Evolutionary conservation across 345 rosid genomes (phyloP).

Genomic region (Eucalyptus fibrosa): DNA sequence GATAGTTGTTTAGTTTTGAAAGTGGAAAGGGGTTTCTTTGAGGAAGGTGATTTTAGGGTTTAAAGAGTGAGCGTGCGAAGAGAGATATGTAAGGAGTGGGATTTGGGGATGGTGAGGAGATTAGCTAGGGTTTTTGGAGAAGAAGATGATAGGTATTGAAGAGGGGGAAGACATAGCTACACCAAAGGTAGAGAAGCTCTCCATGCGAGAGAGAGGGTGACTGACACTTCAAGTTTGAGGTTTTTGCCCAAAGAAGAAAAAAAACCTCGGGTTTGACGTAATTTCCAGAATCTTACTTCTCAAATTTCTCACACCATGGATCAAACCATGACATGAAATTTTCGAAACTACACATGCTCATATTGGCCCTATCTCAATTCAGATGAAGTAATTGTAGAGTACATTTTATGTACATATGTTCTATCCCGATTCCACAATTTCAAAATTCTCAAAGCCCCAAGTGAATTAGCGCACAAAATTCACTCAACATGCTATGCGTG

Average conservation of each 20-base stretch:
- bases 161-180: too few relatives aligned
- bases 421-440: not conserved
- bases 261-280: not conserved
- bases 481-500: not conserved
- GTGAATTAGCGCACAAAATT: not conserved
- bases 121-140: too few relatives aligned
- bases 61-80: too few relatives aligned
- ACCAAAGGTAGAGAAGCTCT: too few relatives aligned
- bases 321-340: not conserved
- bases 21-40: too few relatives aligned
- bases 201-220: too few relatives aligned
- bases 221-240: not conserved
- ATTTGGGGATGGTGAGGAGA: too few relatives aligned
- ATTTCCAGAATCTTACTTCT: not conserved
- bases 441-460: not conserved
- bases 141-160: too few relatives aligned
- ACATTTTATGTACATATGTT: not conserved
- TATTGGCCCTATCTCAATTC: not conserved
- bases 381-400: not conserved
- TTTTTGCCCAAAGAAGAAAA: not conserved
- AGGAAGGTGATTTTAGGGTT: too few relatives aligned
- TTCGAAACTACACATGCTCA: not conserved
- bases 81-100: too few relatives aligned
- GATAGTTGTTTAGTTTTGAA: too few relatives aligned
- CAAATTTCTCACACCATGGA: not conserved